phyloP scores from a whole-genome alignment of 108 stramenopile species.

The Pseudonitzschia pungens region DNA sequence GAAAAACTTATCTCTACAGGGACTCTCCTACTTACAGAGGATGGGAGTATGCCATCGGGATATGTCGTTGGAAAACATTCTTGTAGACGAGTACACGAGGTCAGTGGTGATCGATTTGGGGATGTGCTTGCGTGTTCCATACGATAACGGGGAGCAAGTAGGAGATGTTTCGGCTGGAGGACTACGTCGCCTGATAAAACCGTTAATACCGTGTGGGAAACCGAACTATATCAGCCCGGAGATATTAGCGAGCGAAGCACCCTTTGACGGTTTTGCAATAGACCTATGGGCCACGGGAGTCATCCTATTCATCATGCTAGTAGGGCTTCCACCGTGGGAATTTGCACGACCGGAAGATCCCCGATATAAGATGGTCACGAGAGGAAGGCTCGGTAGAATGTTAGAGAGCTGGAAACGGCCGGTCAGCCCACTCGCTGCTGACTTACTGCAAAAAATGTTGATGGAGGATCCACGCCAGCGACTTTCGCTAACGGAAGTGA shows the following conservation, averaged over 20 bases:
- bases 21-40: constrained; percentile 63
- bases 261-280: constrained; percentile 85
- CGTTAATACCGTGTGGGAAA: constrained; percentile 90
- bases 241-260: constrained; percentile 47
- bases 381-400: constrained; percentile 53
- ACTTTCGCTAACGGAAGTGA: constrained; percentile 67
- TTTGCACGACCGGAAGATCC: constrained; percentile 54
- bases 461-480: constrained; percentile 63
- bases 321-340: constrained; percentile 83
- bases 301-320: constrained; percentile 85
- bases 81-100: constrained; percentile 59
- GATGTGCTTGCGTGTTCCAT: constrained; percentile 83
- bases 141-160: constrained; percentile 39
- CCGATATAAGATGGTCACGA: constrained; percentile 45
- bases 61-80: constrained; percentile 75
- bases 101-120: constrained; percentile 79
- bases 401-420: constrained; percentile 53
- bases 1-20: constrained; percentile 31
- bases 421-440: constrained; percentile 46
- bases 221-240: constrained; percentile 94
- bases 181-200: constrained; percentile 64
- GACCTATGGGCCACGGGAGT: constrained; percentile 92
- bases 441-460: constrained; percentile 84
- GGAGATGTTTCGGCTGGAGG: constrained; percentile 59
- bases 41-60: constrained; percentile 74